These are phyloP conservation scores for Circinella minor DNA, from an alignment of 371 early-diverging fungal genomes.

Conservation along the genomic window DNA sequence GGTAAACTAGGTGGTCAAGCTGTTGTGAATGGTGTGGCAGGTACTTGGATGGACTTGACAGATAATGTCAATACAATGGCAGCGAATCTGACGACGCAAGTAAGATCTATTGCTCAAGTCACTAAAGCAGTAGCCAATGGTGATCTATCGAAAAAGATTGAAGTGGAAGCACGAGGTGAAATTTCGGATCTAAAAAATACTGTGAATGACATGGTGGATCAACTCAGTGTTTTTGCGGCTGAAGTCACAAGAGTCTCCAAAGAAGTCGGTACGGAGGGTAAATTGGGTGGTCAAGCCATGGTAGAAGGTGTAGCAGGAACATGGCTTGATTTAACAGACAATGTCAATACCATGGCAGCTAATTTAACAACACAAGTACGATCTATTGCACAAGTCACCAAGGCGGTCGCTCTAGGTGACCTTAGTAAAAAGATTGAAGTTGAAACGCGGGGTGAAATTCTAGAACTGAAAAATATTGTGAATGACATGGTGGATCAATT, in stretches of 20 bases:
- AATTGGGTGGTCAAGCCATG: conserved; percentile 45
- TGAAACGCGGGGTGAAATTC: conserved; percentile 24
- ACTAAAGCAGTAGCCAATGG: conserved; percentile 38
- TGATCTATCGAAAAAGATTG: conserved; percentile 44
- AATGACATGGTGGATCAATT: conserved; percentile 31
- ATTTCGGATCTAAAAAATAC: conserved; percentile 46
- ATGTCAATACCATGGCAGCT: conserved; percentile 46
- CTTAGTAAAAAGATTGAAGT: conserved; percentile 28
- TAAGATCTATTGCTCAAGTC: conserved; percentile 30
- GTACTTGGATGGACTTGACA: conserved; percentile 57
- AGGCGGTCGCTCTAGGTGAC: conserved; percentile 29
- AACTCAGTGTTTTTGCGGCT: conserved; percentile 57
- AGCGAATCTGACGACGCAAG: conserved; percentile 29
- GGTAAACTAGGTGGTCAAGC: conserved; percentile 52
- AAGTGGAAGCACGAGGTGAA: conserved; percentile 39
- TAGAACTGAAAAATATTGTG: conserved; percentile 27
- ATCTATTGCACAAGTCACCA: conserved; percentile 36
- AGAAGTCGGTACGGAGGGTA: conserved; percentile 68
- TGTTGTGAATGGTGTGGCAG: conserved; percentile 51
- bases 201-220: conserved; percentile 58
- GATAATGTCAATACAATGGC: conserved; percentile 39
- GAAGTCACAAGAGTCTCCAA: conserved; percentile 66
- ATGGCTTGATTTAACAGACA: conserved; percentile 47
- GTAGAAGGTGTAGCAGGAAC: conserved; percentile 40
- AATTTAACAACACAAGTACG: conserved; percentile 59